These are phyloP conservation scores for Ogataea degrootiae DNA, from an alignment of 805 yeast species.

Conservation along the genomic window DNA sequence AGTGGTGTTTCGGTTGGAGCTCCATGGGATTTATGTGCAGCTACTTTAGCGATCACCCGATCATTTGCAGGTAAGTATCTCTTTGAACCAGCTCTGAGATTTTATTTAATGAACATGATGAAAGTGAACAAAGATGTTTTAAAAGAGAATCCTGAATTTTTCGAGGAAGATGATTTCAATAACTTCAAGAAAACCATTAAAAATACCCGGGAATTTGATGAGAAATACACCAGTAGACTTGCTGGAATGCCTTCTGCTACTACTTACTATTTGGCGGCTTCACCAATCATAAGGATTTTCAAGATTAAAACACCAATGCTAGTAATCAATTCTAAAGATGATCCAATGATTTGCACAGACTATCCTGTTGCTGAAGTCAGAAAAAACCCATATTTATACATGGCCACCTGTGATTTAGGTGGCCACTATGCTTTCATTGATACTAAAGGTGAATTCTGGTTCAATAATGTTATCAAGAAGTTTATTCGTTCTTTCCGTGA, in stretches of 20 bases:
- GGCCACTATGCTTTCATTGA: constrained; percentile 62
- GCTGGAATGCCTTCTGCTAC: constrained; percentile 60
- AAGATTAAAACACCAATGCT: constrained; percentile 58
- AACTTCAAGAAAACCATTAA: constrained; percentile 32
- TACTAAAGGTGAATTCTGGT: constrained; percentile 44
- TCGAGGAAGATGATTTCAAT: constrained; percentile 23
- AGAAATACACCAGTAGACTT: constrained; percentile 51
- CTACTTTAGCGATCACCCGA: constrained; percentile 39
- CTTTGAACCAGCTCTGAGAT: constrained; percentile 38
- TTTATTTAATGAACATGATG: constrained; percentile 37
- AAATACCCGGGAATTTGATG: constrained; percentile 54
- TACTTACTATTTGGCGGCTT: constrained; percentile 62
- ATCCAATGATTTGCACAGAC: constrained; percentile 55
- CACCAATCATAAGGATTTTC: constrained; percentile 52
- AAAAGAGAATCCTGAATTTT: constrained; percentile 25
- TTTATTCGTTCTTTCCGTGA: constrained; percentile 36
- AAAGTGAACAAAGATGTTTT: constrained; percentile 39
- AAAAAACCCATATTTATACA: constrained; percentile 53
- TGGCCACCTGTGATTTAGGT: constrained; percentile 59
- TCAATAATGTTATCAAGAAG: constrained; percentile 35
- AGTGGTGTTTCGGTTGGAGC: constrained; percentile 59
- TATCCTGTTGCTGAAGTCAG: constrained; percentile 47
- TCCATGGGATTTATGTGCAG: constrained; percentile 69
- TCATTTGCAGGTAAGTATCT: constrained; percentile 36
- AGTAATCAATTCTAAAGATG: constrained; percentile 59